A percentile compares a stretch with the other conserved stretches of the same genome.
These are phyloP conservation scores for Tylopilus orsonianus DNA, from an alignment of 1,284 basidiomycete genomes.

Conservation along the genomic window DNA sequence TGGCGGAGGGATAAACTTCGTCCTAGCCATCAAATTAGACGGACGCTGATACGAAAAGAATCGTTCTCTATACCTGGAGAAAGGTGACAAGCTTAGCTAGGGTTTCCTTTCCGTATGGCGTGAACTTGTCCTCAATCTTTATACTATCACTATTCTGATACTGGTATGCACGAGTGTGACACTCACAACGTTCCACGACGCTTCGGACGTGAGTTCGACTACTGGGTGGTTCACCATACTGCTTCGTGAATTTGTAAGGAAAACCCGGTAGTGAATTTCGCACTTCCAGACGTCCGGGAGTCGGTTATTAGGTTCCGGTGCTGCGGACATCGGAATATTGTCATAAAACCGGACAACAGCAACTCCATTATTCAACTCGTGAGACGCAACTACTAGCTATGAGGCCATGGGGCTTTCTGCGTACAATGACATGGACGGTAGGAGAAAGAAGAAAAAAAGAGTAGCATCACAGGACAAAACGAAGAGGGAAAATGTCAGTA, in stretches of 20 bases:
- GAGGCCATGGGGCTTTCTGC: slow-evolving; percentile 5
- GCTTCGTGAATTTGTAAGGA: not conserved
- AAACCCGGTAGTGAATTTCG: not conserved
- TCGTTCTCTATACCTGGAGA: slow-evolving; percentile 63
- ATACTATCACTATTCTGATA: slow-evolving; percentile 5
- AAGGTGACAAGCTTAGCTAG: slow-evolving; percentile 84
- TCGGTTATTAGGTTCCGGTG: slow-evolving; percentile 10
- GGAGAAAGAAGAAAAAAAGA: not conserved
- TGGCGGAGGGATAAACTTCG: slow-evolving; percentile 81
- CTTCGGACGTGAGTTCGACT: slow-evolving; percentile 70
- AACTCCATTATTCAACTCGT: slow-evolving; percentile 14
- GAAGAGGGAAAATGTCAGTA: slow-evolving; percentile 14
- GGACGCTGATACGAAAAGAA: not conserved
- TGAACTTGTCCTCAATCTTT: slow-evolving; percentile 90
- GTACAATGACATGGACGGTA: slow-evolving; percentile 12
- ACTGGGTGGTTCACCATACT: slow-evolving; percentile 55
- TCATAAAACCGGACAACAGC: not conserved
- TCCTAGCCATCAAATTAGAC: slow-evolving; percentile 51
- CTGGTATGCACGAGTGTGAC: slow-evolving; percentile 1
- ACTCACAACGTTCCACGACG: slow-evolving; percentile 79
- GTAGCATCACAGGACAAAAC: slow-evolving; percentile 9
- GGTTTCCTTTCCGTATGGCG: slow-evolving; percentile 82
- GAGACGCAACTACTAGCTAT: slow-evolving; percentile 8
- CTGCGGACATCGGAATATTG: not conserved
- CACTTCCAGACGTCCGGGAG: not conserved